Conservation (phyloP, 2,329 filamentous ascomycete genomes). For the Pezicula carpinea region DNA sequence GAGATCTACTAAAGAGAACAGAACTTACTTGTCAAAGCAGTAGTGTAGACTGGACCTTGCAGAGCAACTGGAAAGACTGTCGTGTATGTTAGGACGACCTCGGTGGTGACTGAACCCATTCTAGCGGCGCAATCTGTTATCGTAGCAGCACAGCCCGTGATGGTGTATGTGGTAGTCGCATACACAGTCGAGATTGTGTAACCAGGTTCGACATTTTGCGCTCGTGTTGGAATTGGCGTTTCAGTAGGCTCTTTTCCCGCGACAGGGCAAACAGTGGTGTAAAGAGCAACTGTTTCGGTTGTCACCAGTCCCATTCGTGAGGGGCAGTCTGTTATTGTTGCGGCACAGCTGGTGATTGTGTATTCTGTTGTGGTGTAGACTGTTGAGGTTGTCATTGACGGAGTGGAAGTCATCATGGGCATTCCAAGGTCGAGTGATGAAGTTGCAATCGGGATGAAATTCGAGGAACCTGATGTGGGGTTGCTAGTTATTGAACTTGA, state of each 20-base stretch:
- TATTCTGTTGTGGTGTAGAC: constrained; percentile 2
- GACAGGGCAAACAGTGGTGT: constrained; percentile 29
- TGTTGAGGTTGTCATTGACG: background rate
- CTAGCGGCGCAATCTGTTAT: constrained; percentile 18
- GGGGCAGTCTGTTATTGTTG: constrained; percentile 2
- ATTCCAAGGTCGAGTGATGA: background rate
- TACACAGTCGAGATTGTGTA: constrained; percentile 8
- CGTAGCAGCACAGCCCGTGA: constrained; percentile 13
- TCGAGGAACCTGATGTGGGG: background rate
- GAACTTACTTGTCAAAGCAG: constrained; percentile 12
- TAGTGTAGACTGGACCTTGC: constrained; percentile 10
- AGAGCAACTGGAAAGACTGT: constrained; percentile 26
- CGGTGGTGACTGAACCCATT: constrained; percentile 14
- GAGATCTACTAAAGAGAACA: background rate
- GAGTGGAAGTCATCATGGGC: background rate
- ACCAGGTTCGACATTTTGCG: background rate
- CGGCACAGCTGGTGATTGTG: constrained; percentile 3
- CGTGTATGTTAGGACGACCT: constrained; percentile 23
- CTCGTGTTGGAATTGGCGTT: background rate
- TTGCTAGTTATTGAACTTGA: no score
- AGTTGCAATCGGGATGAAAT: background rate
- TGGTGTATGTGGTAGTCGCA: constrained; percentile 5
- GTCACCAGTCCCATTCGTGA: constrained; percentile 20
- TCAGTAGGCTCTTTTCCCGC: constrained; percentile 3
- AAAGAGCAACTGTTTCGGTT: constrained; percentile 23